Evolutionary conservation across 2,329 filamentous ascomycete species (phyloP).

Genomic region (Chaetomium strumarium): DNA sequence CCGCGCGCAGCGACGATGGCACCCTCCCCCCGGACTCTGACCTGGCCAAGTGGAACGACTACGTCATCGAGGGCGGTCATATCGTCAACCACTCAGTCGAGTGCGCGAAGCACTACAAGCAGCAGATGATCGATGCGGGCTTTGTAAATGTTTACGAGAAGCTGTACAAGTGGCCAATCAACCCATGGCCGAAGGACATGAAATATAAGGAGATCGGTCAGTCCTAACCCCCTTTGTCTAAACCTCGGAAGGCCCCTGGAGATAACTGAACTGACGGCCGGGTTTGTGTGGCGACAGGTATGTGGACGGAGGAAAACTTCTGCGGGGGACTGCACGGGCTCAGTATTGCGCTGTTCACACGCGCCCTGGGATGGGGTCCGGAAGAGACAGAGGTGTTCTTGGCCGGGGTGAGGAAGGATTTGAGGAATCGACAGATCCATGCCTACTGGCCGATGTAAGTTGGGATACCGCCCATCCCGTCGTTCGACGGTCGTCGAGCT

Average conservation of each 20-base stretch:
- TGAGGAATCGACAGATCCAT: constrained; percentile 14
- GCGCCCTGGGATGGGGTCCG: constrained; percentile 24
- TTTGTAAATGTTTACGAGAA: constrained; percentile 12
- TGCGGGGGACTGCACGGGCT: constrained; percentile 26
- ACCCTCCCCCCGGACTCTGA: constrained; percentile 7
- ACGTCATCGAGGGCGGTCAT: constrained; percentile 7
- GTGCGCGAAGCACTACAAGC: constrained; percentile 5
- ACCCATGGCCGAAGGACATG: constrained; percentile 14
- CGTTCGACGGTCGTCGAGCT: too few relatives aligned
- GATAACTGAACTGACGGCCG: too few relatives aligned
- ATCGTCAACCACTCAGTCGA: constrained; percentile 1
- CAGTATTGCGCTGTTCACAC: constrained; percentile 25
- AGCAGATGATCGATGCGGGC: constrained; percentile 15
- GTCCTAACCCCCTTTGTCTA: not conserved
- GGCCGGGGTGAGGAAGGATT: constrained; percentile 16
- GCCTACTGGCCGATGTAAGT: constrained; percentile 20
- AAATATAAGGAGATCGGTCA: constrained; percentile 16
- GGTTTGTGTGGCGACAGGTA: constrained; percentile 8
- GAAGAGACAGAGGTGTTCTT: constrained; percentile 23
- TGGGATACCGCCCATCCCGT: too few relatives aligned
- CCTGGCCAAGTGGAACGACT: constrained; percentile 10
- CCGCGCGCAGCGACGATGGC: constrained; percentile 12
- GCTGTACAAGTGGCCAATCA: constrained; percentile 17
- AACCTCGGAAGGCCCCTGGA: too few relatives aligned
- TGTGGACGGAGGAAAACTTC: constrained; percentile 29